Conservation (phyloP, 73 alveolate species). For the Paramecium bursaria region DNA sequence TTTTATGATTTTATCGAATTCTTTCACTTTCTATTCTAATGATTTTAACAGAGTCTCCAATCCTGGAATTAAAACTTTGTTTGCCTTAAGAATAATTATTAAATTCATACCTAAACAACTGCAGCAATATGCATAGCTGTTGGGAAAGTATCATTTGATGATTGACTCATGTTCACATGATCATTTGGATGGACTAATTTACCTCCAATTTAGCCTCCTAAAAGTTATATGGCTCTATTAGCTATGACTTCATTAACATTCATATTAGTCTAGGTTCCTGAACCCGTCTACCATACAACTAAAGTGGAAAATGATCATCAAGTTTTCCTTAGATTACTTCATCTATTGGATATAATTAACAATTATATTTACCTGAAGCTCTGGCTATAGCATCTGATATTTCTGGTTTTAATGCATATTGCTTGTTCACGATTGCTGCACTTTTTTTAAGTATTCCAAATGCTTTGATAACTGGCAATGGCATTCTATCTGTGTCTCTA, state of each 20-base stretch:
- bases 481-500: constrained; percentile 93
- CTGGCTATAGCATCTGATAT: constrained; percentile 89
- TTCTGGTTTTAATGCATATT: constrained; percentile 84
- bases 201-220: constrained; percentile 96
- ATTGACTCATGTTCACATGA: constrained; percentile 95
- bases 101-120: constrained; percentile 76
- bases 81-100: not conserved
- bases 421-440: constrained; percentile 95
- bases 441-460: constrained; percentile 95
- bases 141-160: constrained; percentile 99
- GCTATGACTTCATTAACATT: constrained; percentile 98
- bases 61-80: constrained; percentile 69
- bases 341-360: not conserved
- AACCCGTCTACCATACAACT: constrained; percentile 99
- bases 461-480: constrained; percentile 91
- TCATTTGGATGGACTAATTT: constrained; percentile 98
- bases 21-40: constrained; percentile 86
- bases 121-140: constrained; percentile 99
- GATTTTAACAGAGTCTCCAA: constrained; percentile 64
- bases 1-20: constrained; percentile 93
- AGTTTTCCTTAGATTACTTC: constrained; percentile 83
- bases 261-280: constrained; percentile 99
- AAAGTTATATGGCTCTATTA: constrained; percentile 96
- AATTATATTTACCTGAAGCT: constrained; percentile 95
- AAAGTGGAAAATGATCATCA: constrained; percentile 96